Evolutionary conservation across 2,329 filamentous ascomycete species (phyloP).

Genomic region (Daldinia sp.): DNA sequence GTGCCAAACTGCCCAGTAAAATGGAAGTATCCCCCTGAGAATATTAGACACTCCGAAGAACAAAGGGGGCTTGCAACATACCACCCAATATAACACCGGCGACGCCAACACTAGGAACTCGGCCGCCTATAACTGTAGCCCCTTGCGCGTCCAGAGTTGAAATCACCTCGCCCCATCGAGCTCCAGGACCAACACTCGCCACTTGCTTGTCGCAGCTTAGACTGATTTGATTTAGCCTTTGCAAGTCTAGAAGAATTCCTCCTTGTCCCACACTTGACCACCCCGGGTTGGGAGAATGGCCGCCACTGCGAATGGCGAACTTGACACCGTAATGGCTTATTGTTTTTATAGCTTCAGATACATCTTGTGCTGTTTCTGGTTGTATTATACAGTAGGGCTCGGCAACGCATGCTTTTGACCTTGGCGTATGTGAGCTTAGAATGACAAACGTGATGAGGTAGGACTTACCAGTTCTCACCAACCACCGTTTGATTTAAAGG

Average conservation of each 20-base stretch:
- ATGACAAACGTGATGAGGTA: background rate
- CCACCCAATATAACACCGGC: conserved; percentile 46
- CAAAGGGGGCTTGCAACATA: background rate
- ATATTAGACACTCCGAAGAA: background rate
- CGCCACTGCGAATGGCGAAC: conserved; percentile 31
- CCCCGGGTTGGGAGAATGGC: conserved; percentile 36
- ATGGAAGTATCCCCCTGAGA: conserved; percentile 37
- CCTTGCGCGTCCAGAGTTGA: conserved; percentile 16
- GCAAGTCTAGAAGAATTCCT: conserved; percentile 40
- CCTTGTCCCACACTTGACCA: conserved; percentile 17
- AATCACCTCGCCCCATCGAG: conserved; percentile 38
- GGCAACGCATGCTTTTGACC: conserved; percentile 27
- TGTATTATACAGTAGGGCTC: conserved; percentile 30
- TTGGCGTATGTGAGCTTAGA: background rate
- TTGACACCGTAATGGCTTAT: conserved; percentile 27
- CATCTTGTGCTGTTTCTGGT: conserved; percentile 5
- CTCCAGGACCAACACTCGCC: conserved; percentile 45
- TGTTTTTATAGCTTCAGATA: conserved; percentile 19
- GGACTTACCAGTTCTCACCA: conserved; percentile 1
- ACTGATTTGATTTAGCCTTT: conserved; percentile 34
- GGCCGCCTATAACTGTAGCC: conserved; percentile 33
- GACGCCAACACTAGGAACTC: conserved; percentile 38
- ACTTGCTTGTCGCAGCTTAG: conserved; percentile 33
- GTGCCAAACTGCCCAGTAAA: conserved; percentile 47
- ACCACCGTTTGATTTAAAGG: background rate